Conservation (phyloP, 495 filamentous ascomycete genomes). For the Lichina pygmaea region DNA sequence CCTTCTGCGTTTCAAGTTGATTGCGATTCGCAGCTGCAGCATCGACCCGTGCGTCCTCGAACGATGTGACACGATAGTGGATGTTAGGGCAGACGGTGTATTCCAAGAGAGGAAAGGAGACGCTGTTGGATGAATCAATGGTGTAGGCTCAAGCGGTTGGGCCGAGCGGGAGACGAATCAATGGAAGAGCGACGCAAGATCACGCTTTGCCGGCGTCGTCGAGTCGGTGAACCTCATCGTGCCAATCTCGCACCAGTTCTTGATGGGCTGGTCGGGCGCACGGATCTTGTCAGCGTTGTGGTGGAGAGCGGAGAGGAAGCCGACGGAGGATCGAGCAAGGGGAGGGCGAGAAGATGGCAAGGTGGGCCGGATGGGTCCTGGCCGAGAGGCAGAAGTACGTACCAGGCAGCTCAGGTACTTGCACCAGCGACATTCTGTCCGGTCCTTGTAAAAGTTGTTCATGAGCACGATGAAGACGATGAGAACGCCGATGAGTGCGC, state of each 20-base stretch:
- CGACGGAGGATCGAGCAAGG: not conserved
- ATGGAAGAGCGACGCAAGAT: not conserved
- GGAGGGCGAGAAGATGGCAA: not conserved
- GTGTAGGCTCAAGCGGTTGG: no score
- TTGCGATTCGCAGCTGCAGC: no score
- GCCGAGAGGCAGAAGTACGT: conserved; percentile 15
- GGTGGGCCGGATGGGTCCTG: not conserved
- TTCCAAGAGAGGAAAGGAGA: no score
- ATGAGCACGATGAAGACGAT: conserved; percentile 65
- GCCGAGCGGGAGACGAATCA: no score
- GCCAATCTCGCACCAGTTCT: conserved; percentile 4
- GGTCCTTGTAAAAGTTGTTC: conserved; percentile 67
- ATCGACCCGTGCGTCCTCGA: no score
- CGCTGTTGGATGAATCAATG: no score
- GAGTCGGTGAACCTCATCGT: not conserved
- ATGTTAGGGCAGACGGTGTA: no score
- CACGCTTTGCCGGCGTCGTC: conserved; percentile 1
- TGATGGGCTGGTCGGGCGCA: conserved; percentile 1
- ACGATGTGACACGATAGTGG: no score
- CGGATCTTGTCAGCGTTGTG: not conserved
- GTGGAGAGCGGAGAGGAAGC: not conserved
- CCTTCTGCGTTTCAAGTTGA: no score
- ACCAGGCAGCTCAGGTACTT: conserved; percentile 82
- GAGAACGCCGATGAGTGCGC: conserved; percentile 47
- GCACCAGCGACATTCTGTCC: conserved; percentile 64